A percentile compares a stretch with the other conserved stretches of the same genome.
Conservation (phyloP, 2,329 filamentous ascomycete species). For the Leptographium wingfieldii region DNA sequence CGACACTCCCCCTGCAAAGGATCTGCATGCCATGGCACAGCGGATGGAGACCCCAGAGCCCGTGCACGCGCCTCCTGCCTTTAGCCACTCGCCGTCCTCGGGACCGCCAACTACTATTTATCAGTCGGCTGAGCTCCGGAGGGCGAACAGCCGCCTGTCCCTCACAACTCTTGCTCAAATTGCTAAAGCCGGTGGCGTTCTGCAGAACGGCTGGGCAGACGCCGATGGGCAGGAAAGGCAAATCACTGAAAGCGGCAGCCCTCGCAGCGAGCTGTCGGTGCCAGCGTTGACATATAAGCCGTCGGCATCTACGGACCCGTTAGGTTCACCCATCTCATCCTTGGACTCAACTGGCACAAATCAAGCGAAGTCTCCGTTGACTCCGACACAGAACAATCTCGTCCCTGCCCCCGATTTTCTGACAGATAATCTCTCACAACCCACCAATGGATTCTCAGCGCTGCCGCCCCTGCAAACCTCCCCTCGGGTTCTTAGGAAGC, state of each 20-base stretch:
- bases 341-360: slow-evolving; percentile 17
- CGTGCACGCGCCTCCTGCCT: slow-evolving; percentile 65
- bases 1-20: slow-evolving; percentile 28
- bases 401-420: not conserved
- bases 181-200: slow-evolving; percentile 44
- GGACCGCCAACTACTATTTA: slow-evolving; percentile 58
- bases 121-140: slow-evolving; percentile 64
- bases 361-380: slow-evolving; percentile 32
- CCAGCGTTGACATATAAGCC: not conserved
- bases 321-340: not conserved
- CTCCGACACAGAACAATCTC: not conserved
- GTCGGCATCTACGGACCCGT: not conserved
- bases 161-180: slow-evolving; percentile 70
- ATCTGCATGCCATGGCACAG: slow-evolving; percentile 40
- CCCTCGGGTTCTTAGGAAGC: slow-evolving; percentile 19
- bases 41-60: slow-evolving; percentile 57
- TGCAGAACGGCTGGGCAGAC: not conserved
- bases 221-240: not conserved
- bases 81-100: slow-evolving; percentile 61
- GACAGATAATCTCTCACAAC: not conserved
- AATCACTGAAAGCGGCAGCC: not conserved
- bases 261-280: not conserved
- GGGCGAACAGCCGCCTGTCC: slow-evolving; percentile 75
- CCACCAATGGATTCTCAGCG: not conserved
- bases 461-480: slow-evolving; percentile 11